Evolutionary conservation across 805 yeast species (phyloP), one percentile per base, ranked within the genome.

Genomic region (Teunomyces cretensis): DNA sequence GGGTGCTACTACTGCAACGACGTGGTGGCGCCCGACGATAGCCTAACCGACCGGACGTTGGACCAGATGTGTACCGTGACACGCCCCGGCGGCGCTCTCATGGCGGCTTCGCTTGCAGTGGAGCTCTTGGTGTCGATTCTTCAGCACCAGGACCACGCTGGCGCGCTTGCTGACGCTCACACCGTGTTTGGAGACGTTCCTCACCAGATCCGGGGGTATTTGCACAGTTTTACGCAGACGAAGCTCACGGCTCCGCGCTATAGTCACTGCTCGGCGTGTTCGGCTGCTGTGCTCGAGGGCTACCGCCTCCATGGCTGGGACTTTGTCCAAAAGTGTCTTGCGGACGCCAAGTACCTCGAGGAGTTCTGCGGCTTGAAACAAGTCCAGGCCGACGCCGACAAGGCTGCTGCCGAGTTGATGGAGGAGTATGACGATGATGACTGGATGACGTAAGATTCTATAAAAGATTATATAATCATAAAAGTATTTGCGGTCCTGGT

Each of bases 1-100:
- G 99, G 99, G 0, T 94, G 99, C 63, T 94, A 94, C 66, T 94
- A 86, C 64, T 94, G 99, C 65, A 88, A 89, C 61, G 99, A 94
- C 61, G 91, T 94, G 7, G 89, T 89, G 42, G 98, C 97, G 0
- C 99, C 99, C 0, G 72, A 81, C 2, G 96, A 94, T 61, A 85
- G 96, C 46, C 67, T 88, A n/a, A 75, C 88, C 0, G 96, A 90
- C 57, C 74, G 96, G 42, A 87, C 97, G 0, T 69, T 94, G 45
- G 99, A 94, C 65, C 98, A 94, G 64, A 94, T 94, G 97, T 94
- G 99, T 60, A 94, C 99, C 0, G 99, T 94, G 1, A 94, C 99
- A 0, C 74, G 99, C 33, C 98, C 99, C 0, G 99, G 99, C 0
- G 91, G 86, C 1, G 96, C 99, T 0, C 68, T 86, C 55, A 68